phyloP scores from a whole-genome alignment of 768 basidiomycete species.

The Chalciporus piperatus region DNA sequence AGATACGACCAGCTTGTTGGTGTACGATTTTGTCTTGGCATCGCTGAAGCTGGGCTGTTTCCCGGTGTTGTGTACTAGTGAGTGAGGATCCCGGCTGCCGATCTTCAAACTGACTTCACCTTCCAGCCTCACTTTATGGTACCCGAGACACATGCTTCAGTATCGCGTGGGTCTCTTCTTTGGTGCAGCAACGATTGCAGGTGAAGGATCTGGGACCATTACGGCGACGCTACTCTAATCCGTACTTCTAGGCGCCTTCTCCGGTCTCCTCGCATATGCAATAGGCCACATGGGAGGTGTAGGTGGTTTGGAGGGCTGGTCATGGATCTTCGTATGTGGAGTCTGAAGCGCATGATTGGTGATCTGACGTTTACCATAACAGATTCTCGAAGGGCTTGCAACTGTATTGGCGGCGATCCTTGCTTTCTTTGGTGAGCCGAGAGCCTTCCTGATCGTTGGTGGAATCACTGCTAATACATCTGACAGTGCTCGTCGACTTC shows the following conservation, averaged over 20 bases:
- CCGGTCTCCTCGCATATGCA: conserved; percentile 55
- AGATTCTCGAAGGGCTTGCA: conserved; percentile 42
- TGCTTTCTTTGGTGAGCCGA: conserved; percentile 45
- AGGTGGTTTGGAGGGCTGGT: conserved; percentile 52
- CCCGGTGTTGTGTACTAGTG: conserved; percentile 76
- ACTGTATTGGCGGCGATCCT: conserved; percentile 57
- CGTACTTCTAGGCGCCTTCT: conserved; percentile 44
- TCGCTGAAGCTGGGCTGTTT: conserved; percentile 69
- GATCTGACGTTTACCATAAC: background rate
- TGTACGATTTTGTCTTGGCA: conserved; percentile 55
- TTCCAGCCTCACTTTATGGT: conserved; percentile 61
- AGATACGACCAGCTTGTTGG: conserved; percentile 65
- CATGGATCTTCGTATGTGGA: conserved; percentile 60
- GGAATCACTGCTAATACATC: background rate
- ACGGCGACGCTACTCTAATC: background rate
- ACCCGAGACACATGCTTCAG: conserved; percentile 60
- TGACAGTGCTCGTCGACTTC: conserved; percentile 55
- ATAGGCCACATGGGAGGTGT: conserved; percentile 52
- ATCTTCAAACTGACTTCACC: background rate
- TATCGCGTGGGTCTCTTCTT: conserved; percentile 63
- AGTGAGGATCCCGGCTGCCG: conserved; percentile 14
- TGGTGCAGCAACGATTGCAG: conserved; percentile 60
- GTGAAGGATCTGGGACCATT: conserved; percentile 15
- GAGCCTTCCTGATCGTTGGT: background rate
- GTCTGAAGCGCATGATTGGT: background rate